Conservation (phyloP, 192 early-diverging fungal genomes). For the Phycomyces blakesleeanus region DNA sequence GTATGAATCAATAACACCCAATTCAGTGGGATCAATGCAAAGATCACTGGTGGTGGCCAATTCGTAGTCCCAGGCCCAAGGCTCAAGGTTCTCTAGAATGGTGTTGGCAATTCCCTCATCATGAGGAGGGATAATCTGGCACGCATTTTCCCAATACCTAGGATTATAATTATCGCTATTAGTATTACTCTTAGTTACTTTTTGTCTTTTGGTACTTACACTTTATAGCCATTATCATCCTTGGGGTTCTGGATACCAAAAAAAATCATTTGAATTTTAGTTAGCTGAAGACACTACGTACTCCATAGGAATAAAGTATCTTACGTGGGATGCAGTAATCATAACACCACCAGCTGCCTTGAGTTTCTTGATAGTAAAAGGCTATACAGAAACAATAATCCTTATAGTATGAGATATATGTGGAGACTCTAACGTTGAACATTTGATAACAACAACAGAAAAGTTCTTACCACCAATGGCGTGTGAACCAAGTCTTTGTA, state of each 20-base stretch:
- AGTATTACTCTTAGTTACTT: no score
- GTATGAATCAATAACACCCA: constrained; percentile 66
- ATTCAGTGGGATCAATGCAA: constrained; percentile 53
- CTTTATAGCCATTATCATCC: constrained; percentile 89
- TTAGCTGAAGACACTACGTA: no score
- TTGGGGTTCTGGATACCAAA: constrained; percentile 73
- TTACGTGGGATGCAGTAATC: constrained; percentile 89
- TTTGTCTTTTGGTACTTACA: constrained; percentile 45
- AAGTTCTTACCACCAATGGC: constrained; percentile 65
- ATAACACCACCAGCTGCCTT: constrained; percentile 83
- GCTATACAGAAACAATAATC: constrained; percentile 31
- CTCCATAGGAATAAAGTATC: constrained; percentile 4
- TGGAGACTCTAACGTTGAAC: not conserved
- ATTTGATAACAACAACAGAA: no score
- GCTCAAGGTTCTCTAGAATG: constrained; percentile 65
- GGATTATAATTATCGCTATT: not conserved
- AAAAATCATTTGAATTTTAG: not conserved
- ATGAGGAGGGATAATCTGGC: constrained; percentile 88
- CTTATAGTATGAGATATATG: not conserved
- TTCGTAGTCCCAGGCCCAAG: constrained; percentile 66
- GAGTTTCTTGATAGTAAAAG: constrained; percentile 78
- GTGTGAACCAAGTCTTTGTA: constrained; percentile 77
- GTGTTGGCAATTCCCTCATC: constrained; percentile 75
- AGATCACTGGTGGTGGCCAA: constrained; percentile 51
- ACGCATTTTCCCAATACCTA: constrained; percentile 77